Evolutionary conservation across 192 early-diverging fungal species (phyloP).

Genomic region (Allomyces arbusculus): DNA sequence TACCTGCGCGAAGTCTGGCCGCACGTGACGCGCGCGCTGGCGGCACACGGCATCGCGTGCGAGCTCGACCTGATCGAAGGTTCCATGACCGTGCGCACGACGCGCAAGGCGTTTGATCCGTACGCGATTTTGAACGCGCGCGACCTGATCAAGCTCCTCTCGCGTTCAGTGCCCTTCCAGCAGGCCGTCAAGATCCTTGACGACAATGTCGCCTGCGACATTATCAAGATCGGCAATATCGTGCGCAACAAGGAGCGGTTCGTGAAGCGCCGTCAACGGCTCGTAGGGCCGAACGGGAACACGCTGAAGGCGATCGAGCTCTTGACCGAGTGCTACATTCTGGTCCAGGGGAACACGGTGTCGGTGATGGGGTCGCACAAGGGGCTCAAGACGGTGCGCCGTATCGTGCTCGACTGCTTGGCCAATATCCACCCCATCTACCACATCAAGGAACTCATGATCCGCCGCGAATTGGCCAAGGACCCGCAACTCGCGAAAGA

Average conservation of each 20-base stretch:
- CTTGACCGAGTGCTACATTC: slow-evolving; percentile 80
- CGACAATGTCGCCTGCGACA: slow-evolving; percentile 79
- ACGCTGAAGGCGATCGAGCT: slow-evolving; percentile 93
- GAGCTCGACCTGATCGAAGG: slow-evolving; percentile 89
- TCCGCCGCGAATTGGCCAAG: slow-evolving; percentile 90
- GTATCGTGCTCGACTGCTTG: slow-evolving; percentile 91
- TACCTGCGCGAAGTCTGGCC: slow-evolving; percentile 86
- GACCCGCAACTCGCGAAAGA: slow-evolving; percentile 82
- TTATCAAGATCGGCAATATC: slow-evolving; percentile 94
- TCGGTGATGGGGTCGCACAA: slow-evolving; percentile 78
- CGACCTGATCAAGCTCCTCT: slow-evolving; percentile 83
- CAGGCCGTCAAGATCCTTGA: slow-evolving; percentile 83
- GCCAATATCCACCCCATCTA: slow-evolving; percentile 98
- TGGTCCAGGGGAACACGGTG: slow-evolving; percentile 98
- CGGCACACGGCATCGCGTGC: slow-evolving; percentile 61
- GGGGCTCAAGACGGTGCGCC: slow-evolving; percentile 66
- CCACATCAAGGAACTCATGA: slow-evolving; percentile 98
- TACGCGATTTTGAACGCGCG: slow-evolving; percentile 84
- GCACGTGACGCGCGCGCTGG: slow-evolving; percentile 57
- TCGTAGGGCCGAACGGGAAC: slow-evolving; percentile 88
- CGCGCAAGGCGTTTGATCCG: slow-evolving; percentile 85
- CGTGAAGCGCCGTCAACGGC: slow-evolving; percentile 82
- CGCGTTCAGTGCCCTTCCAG: slow-evolving; percentile 78
- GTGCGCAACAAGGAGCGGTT: slow-evolving; percentile 92
- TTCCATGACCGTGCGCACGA: slow-evolving; percentile 93